Evolutionary conservation across 1,284 basidiomycete genomes (phyloP), one percentile per base, ranked within the genome.

Genomic region (Meripilus lineatus): DNA sequence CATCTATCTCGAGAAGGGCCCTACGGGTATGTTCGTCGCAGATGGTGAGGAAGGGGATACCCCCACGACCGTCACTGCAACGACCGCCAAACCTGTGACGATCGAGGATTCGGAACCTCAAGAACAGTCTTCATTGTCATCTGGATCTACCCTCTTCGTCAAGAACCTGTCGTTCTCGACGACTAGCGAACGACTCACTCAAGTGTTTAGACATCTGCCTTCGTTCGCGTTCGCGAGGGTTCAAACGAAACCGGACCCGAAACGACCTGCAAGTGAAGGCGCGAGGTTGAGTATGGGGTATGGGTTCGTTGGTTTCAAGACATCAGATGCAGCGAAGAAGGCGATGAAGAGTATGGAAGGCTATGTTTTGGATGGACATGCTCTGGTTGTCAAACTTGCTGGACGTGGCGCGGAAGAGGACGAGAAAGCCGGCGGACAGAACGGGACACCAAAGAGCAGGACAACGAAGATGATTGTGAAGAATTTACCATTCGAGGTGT

Each of bases 401-500:
- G 88, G 90, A 20, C 77, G 93, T 4, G 93, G 93, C 1, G 70
- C 69, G 13, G 89, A 89, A 44, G 83, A 83, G 43, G 70, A 70
- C 32, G 61, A 75, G 52, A 58, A 64, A 37, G 67, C n/a, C 10
- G n/a, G n/a, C n/a, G 38, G 14, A 4, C n/a, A 77, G 63, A 64
- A 72, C 50, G 53, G 64, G 50, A 62, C 59, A 48, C 62, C 58
- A n/a, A 67, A 58, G 25, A 64, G 58, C 42, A 74, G 71, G 56
- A 83, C 84, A 49, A 89, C 90, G 50, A 93, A 94, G 76, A 82
- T 98, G 72, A 79, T 98, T 38, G 89, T 98, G 56, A 99, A 98
- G 77, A 99, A 99, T 60, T 74, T 98, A 49, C 93, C 95, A 17
- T 99, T 99, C 69, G 95, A 99, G 67, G 90, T 88, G 38, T 89